Evolutionary conservation across 148 eudicot genomes (phyloP).

Genomic region (Agrostemma githago): DNA sequence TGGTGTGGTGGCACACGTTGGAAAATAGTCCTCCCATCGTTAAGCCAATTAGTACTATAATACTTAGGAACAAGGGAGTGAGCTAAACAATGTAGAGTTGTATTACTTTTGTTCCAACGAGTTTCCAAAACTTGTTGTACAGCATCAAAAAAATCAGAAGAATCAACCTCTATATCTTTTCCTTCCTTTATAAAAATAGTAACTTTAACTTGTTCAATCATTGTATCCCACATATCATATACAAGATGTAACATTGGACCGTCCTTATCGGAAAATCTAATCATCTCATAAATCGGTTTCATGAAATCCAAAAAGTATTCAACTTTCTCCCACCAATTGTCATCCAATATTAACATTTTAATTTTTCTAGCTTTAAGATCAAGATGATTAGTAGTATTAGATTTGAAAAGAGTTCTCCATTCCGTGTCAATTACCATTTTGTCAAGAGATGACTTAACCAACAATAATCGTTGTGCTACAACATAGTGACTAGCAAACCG

Average conservation of each 20-base stretch:
- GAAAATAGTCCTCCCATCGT: neutral
- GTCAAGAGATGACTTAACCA: neutral
- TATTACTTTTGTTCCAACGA: conserved; percentile 1
- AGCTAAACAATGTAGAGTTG: conserved; percentile 7
- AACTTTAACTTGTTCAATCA: no score
- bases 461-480: neutral
- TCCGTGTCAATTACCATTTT: conserved; percentile 6
- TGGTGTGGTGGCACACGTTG: neutral
- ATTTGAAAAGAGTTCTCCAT: conserved; percentile 1
- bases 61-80: neutral
- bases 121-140: no score
- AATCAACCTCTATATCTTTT: no score
- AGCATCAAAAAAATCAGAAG: no score
- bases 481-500: conserved; percentile 9
- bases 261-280: neutral
- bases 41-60: no score
- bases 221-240: no score
- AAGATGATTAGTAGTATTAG: neutral
- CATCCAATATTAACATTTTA: neutral
- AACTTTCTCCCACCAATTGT: neutral
- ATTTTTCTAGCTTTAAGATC: neutral
- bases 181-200: no score
- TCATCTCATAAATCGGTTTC: conserved; percentile 2
- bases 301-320: no score
- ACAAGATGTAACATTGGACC: neutral